Base-by-base conservation (phyloP, 2,329 filamentous ascomycete genomes). In the Neofusicoccum umdonicola region DNA sequence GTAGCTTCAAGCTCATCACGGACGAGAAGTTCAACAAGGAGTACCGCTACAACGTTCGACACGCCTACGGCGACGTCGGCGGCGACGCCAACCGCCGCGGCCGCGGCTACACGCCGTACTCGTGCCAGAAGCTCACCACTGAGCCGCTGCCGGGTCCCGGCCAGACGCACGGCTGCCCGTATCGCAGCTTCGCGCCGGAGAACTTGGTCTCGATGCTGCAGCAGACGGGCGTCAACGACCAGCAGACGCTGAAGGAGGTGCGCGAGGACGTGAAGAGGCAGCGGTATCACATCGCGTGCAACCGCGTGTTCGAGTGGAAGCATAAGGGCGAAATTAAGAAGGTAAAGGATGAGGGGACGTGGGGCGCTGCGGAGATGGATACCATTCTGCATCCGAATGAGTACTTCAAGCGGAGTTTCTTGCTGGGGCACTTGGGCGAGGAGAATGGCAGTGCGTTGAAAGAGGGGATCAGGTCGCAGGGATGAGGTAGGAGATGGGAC, bases 21-120 rank as follows among this genome's bases (percentile, higher is more conserved):
- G 95, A 98, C 72, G 94, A 98, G 72, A 89, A 89, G 41, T 99
- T 98, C 84, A 96, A 96, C 79, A 98, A 97, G 74, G 93, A 97
- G 75, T 98, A 99, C 80, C 87, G 91, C 50, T 99, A 99, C 84
- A 98, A 99, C 76, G 87, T 98, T 65, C 90, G 93, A n/a, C 94
- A 99, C 83, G 79, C 84, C 0, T 99, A 98, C 76, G 95, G 95
- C 69, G 94, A 98, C 72, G 95, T 98, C 0, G 95, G 95, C 63
- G 94, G 94, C 65, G 94, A 98, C 77, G 84, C 88, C 19, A 97
- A 96, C 74, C 87, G 94, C 37, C 87, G 94, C 62, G 90, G 93
- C 47, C 86, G 90, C 63, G 94, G 94, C 19, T 97, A 97, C 76
- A 91, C 90, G 56, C 92, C 95, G 0, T 96, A 92, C 74, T 95